phyloP scores from a whole-genome alignment of 257 asterid species.

The Forsythia viridissima region DNA sequence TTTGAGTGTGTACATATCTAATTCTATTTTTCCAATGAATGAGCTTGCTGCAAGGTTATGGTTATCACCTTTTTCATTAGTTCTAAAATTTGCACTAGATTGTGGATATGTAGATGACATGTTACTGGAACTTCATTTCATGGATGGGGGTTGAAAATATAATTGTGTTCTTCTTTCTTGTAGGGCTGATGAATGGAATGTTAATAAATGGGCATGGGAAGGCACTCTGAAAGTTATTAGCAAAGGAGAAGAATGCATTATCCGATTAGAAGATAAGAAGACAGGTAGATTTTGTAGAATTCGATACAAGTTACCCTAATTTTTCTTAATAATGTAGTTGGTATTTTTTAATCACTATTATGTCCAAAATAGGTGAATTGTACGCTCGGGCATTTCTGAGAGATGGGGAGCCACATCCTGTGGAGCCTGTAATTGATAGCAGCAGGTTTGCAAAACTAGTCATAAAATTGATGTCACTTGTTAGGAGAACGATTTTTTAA shows the following conservation, averaged over 20 bases:
- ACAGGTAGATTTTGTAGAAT: constrained; percentile 52
- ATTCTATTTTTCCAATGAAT: background rate
- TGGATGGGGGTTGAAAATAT: background rate
- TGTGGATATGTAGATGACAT: background rate
- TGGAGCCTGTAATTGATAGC: constrained; percentile 97
- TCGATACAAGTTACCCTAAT: background rate
- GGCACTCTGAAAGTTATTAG: constrained; percentile 82
- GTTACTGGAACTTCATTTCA: constrained; percentile 2
- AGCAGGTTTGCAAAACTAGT: constrained; percentile 70
- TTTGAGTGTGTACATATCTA: background rate
- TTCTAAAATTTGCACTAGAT: background rate
- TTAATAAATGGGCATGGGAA: constrained; percentile 99
- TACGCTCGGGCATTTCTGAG: constrained; percentile 97
- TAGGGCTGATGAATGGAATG: constrained; percentile 99
- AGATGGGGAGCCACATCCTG: constrained; percentile 98
- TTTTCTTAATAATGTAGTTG: constrained; percentile 9
- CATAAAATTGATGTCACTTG: constrained; percentile 3
- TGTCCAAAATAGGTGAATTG: constrained; percentile 66
- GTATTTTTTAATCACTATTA: background rate
- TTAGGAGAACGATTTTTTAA: background rate
- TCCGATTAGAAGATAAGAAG: constrained; percentile 82
- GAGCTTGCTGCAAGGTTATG: background rate
- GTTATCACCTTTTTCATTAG: constrained; percentile 6
- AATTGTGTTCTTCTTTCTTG: constrained; percentile 22
- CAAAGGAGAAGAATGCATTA: constrained; percentile 94